phyloP scores from a whole-genome alignment of 257 asterid genomes.

The Solanum sparsipilum region DNA sequence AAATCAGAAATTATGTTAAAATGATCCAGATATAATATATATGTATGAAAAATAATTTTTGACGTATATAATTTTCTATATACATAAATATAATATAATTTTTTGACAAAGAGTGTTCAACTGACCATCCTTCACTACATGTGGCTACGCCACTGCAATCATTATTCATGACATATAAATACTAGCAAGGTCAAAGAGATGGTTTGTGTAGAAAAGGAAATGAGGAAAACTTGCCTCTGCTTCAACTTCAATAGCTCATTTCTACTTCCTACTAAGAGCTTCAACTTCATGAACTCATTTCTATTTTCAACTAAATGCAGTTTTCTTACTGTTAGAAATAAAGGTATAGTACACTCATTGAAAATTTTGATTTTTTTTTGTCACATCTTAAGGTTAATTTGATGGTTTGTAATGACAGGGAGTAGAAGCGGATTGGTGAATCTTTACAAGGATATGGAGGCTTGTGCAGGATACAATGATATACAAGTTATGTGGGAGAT shows the following conservation, averaged over 20 bases:
- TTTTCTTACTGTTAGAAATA: slow-evolving; percentile 15
- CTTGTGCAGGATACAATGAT: slow-evolving; percentile 50
- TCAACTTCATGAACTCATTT: not conserved
- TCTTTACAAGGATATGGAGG: slow-evolving; percentile 55
- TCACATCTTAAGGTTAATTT: not conserved
- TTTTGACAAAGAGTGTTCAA: not conserved
- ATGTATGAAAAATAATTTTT: no score
- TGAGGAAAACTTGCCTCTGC: slow-evolving; percentile 22
- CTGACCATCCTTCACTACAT: not conserved
- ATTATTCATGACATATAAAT: not conserved
- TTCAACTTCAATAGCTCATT: slow-evolving; percentile 34
- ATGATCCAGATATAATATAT: not conserved
- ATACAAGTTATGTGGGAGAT: slow-evolving; percentile 70
- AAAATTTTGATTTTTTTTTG: not conserved
- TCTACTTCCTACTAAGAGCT: slow-evolving; percentile 22
- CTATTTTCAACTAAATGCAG: not conserved
- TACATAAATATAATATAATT: not conserved
- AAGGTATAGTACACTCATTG: slow-evolving; percentile 18
- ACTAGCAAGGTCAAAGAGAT: not conserved
- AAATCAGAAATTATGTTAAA: accelerated
- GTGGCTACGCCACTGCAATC: not conserved
- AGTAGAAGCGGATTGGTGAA: slow-evolving; percentile 26
- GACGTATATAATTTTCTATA: no score
- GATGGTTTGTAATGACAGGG: slow-evolving; percentile 16
- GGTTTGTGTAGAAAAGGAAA: slow-evolving; percentile 26